Evolutionary conservation across 805 yeast species (phyloP).

Genomic region (Wickerhamomyces strasburgensis): DNA sequence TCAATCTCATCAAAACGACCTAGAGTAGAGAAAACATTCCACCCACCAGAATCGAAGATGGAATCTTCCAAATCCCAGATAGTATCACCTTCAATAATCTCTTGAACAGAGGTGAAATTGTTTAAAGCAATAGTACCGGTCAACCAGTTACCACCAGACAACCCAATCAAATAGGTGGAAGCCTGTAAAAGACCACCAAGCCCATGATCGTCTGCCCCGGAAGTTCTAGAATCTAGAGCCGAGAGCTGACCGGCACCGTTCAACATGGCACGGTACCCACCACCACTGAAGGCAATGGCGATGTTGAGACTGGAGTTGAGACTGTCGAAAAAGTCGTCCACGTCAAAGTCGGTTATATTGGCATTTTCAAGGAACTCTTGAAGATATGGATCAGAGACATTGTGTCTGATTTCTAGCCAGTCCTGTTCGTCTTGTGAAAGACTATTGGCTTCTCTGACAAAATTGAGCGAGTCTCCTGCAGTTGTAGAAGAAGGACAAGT

Average conservation of each 20-base stretch:
- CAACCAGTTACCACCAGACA: conserved; percentile 84
- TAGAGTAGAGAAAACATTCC: conserved; percentile 46
- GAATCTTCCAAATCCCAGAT: conserved; percentile 33
- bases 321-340: conserved; percentile 32
- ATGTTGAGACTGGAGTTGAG: conserved; percentile 40
- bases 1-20: conserved; percentile 49
- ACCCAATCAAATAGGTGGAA: conserved; percentile 64
- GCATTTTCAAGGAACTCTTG: conserved; percentile 35
- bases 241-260: conserved; percentile 78
- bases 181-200: conserved; percentile 71
- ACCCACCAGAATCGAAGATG: conserved; percentile 59
- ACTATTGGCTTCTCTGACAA: conserved; percentile 43
- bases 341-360: conserved; percentile 42
- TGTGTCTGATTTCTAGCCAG: conserved; percentile 44
- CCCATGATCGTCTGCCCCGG: conserved; percentile 45
- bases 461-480: conserved; percentile 1
- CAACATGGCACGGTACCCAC: conserved; percentile 88
- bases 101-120: conserved; percentile 66
- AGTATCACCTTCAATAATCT: conserved; percentile 59
- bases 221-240: conserved; percentile 70
- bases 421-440: conserved; percentile 44
- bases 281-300: conserved; percentile 72
- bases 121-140: conserved; percentile 64
- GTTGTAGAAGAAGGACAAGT: conserved; percentile 39
- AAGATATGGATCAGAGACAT: conserved; percentile 27